A percentile compares a stretch with the other conserved stretches of the same genome.
These are phyloP conservation scores for Sugiyamaella mastotermitis DNA, from an alignment of 805 yeast species.

Conservation along the genomic window DNA sequence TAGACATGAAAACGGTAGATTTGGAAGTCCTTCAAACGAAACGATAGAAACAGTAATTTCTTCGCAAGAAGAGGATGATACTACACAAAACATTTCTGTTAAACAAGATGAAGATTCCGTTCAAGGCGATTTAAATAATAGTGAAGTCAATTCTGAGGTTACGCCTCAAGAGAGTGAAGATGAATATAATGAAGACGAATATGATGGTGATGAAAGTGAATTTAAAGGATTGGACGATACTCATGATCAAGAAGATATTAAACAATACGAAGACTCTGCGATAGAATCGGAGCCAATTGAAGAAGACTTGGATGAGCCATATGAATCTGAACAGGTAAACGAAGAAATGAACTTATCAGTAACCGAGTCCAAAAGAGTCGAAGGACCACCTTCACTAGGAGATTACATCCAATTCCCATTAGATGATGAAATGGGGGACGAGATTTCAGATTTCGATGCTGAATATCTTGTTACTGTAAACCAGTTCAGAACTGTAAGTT, in stretches of 20 bases:
- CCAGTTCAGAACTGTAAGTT: constrained; percentile 8
- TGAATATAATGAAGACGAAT: neutral
- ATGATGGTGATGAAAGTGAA: neutral
- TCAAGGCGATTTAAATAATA: neutral
- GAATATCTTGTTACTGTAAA: constrained; percentile 7
- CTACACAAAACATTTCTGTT: neutral
- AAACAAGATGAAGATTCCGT: neutral
- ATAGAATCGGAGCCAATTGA: constrained; percentile 2
- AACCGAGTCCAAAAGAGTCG: neutral
- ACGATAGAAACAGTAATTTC: neutral
- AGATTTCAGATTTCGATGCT: constrained; percentile 8
- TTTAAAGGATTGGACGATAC: constrained; percentile 9
- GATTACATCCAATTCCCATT: constrained; percentile 1
- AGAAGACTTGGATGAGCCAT: neutral
- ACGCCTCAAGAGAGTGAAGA: neutral
- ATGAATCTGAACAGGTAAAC: neutral
- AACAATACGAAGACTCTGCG: constrained; percentile 8
- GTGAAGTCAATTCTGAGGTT: neutral
- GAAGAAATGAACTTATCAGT: neutral
- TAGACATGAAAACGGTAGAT: neutral
- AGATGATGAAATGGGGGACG: neutral
- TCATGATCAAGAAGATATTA: constrained; percentile 8
- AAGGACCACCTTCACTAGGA: constrained; percentile 1
- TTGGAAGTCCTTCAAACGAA: neutral
- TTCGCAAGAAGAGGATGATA: neutral